Conservation (phyloP, 139 green algal genomes). For the Zygnema cylindricum region DNA sequence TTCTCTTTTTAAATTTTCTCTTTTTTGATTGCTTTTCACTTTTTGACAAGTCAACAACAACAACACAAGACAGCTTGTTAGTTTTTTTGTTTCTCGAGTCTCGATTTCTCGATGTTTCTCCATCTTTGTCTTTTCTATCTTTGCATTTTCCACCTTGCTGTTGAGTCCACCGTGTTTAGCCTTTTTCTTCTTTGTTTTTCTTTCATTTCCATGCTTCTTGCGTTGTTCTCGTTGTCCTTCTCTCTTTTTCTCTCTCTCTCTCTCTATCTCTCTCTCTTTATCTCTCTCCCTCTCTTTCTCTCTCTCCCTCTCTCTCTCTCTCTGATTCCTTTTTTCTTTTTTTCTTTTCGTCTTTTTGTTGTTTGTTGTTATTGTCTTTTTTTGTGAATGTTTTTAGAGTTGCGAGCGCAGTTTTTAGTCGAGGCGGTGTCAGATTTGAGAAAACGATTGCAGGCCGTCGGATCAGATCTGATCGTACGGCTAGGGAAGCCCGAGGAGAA, state of each 20-base stretch:
- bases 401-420: conserved; percentile 81
- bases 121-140: no score
- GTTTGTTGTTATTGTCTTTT: neutral
- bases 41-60: conserved; percentile 31
- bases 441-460: conserved; percentile 1
- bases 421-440: conserved; percentile 82
- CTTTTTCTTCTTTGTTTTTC: no score
- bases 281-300: neutral
- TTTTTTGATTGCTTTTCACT: conserved; percentile 20
- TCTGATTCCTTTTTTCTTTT: neutral
- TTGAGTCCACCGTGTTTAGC: no score
- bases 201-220: conserved; percentile 36
- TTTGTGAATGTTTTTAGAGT: no score
- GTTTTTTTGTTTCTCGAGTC: no score
- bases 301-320: conserved; percentile 15
- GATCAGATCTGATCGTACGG: conserved; percentile 73
- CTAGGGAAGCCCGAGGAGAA: conserved; percentile 82
- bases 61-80: no score
- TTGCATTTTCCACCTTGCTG: no score
- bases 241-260: conserved; percentile 34
- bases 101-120: no score
- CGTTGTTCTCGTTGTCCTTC: neutral
- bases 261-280: conserved; percentile 7
- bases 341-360: neutral
- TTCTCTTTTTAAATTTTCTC: conserved; percentile 10